Base-by-base conservation (phyloP, 1,139 yeast genomes). In the Taiozyma sp. region DNA sequence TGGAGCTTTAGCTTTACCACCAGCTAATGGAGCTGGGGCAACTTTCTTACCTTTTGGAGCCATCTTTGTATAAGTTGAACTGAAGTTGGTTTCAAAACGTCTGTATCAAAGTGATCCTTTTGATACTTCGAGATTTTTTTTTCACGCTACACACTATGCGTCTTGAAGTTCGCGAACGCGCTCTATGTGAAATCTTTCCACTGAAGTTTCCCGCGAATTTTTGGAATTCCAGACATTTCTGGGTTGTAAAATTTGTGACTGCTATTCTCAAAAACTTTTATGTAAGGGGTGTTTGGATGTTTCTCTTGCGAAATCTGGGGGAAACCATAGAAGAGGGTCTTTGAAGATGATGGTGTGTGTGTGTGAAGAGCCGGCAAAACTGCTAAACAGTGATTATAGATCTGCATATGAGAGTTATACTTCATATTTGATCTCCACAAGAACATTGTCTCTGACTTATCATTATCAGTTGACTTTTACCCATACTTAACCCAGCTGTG, bases 11-110 rank as follows among this genome's bases (percentile, higher is more conserved):
- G 67, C 62, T 62, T 72, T 61, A 62, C 73, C 79, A 66, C 76
- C 64, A 68, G 87, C 80, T 70, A 83, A 78, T 66, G 96, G 96
- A 70, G 95, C 89, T 75, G 95, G 93, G 70, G 96, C 96, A 70
- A 89, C 95, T 81, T 89, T 89, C 78, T 79, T 80, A 59, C 73
- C 72, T 79, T 84, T 82, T 73, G 87, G 84, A 73, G 91, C 88
- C 90, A 72, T 71, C 41, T 38, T 38, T 27, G 16, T 41, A 28
- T 39, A 27, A 39, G 40, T 16, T 43, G 32, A 38, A 38, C 41
- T 38, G 24, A 38, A 19, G 41, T 38, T 38, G 41, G 41, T 38
- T 16, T 38, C 41, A 38, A 38, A 16, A 7, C 24, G 14, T 19
- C 24, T 38, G 2, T n/a, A 4, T n/a, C 9, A 32, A n/a, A n/a